These are phyloP conservation scores for Ramichloridium luteum DNA, from an alignment of 2,329 filamentous ascomycete species.

Conservation along the genomic window DNA sequence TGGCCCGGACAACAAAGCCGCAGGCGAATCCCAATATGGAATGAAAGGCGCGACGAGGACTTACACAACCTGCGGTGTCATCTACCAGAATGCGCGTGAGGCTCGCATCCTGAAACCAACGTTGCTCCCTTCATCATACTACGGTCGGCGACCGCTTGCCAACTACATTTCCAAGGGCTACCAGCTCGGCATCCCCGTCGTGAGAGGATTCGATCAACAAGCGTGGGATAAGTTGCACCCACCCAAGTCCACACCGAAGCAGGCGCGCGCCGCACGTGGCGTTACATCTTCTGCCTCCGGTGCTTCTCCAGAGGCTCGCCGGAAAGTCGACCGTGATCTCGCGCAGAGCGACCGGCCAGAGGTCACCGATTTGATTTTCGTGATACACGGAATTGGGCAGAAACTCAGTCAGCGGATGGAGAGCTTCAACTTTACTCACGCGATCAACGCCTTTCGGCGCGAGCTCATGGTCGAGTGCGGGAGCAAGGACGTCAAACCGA, in stretches of 20 bases:
- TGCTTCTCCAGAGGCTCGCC: constrained; percentile 26
- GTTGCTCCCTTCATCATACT: constrained; percentile 72
- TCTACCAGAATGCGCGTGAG: constrained; percentile 65
- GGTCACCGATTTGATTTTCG: constrained; percentile 77
- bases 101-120: constrained; percentile 82
- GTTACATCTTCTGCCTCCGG: constrained; percentile 34
- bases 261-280: constrained; percentile 32
- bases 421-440: constrained; percentile 94
- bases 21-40: constrained; percentile 30
- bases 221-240: constrained; percentile 65
- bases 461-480: constrained; percentile 75
- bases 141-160: constrained; percentile 65
- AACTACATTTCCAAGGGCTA: constrained; percentile 71
- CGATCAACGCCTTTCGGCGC: constrained; percentile 79
- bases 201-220: constrained; percentile 72
- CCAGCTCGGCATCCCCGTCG: constrained; percentile 73
- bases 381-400: constrained; percentile 92
- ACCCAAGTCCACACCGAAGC: constrained; percentile 29
- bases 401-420: constrained; percentile 91
- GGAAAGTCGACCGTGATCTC: constrained; percentile 44
- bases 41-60: constrained; percentile 38
- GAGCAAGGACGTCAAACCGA: constrained; percentile 58
- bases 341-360: constrained; percentile 53
- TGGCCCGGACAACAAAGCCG: constrained; percentile 37
- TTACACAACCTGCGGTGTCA: constrained; percentile 67